Evolutionary conservation across 139 green algal genomes (phyloP).

Genomic region (Closterium sp.): DNA sequence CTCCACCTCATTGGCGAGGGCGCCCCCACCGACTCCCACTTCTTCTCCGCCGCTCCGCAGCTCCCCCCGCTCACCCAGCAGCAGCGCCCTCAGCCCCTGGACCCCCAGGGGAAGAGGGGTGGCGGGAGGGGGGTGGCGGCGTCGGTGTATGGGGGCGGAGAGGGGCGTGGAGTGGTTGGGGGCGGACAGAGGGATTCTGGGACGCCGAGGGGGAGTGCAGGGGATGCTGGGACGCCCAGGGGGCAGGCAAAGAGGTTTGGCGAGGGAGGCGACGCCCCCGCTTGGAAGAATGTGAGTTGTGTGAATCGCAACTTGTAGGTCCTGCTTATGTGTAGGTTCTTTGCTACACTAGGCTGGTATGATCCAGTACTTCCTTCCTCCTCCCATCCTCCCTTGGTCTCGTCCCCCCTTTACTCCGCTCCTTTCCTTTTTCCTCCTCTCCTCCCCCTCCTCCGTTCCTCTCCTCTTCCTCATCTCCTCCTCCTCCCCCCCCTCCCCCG

Average conservation of each 20-base stretch:
- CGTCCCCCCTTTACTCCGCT: too few species aligned
- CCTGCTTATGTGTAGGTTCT: too few species aligned
- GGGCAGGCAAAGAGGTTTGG: neutral
- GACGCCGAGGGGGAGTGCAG: neutral
- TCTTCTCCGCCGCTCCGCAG: slow-evolving; percentile 65
- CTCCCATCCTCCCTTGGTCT: too few species aligned
- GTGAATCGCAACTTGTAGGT: too few species aligned
- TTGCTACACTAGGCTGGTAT: too few species aligned
- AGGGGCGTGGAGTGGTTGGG: too few species aligned
- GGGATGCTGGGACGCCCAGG: neutral
- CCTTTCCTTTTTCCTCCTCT: too few species aligned
- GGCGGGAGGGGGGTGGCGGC: neutral
- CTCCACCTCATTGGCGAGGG: slow-evolving; percentile 80
- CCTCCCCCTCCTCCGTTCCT: too few species aligned
- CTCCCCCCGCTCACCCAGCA: neutral
- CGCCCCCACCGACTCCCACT: slow-evolving; percentile 75
- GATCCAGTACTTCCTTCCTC: too few species aligned
- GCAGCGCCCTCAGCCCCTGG: neutral
- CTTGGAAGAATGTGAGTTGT: neutral
- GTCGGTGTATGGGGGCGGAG: neutral
- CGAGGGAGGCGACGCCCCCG: neutral
- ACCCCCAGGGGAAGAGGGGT: neutral
- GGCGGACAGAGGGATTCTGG: neutral
- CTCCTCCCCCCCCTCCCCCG: too few species aligned
- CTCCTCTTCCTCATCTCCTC: too few species aligned